Evolutionary conservation across 768 basidiomycete genomes (phyloP), one percentile per base, ranked within the genome.

Genomic region (Rhizopogon roseolus): DNA sequence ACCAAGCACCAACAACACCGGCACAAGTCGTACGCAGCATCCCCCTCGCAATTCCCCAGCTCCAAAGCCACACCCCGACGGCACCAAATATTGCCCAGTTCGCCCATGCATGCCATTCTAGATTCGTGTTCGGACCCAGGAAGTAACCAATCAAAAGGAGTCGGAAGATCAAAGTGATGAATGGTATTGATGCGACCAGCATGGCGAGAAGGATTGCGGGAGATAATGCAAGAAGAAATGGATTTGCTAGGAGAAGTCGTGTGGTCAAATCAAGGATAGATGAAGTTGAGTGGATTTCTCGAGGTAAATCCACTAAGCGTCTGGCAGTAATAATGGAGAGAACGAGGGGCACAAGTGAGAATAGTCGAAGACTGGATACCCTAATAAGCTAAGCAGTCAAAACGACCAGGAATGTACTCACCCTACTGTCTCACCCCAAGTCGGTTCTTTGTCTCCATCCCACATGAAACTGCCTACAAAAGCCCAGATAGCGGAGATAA

Each of bases 1-100:
- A 97, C 94, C 94, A 98, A 42, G 87, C 85, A 2, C 93, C 94
- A 34, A 98, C 81, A 4, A 94, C 90, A 29, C 86, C 87, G 0
- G 92, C 86, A 53, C 85, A 82, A 2, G 85, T 81, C 51, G 87
- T 89, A 6, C 91, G 76, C 41, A 93, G 70, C 1, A 91, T 65
- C 1, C 93, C 93, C 39, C 93, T 78, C 17, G 89, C 83, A 6
- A 97, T 86, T 9, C 79, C 81, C 81, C 86, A 85, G 17, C 79
- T 84, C 86, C 86, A 88, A n/a, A 85, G 66, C 83, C 85, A 88
- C 0, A 83, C 66, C 2, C 69, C 65, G 5, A 79, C 65, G 1
- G 79, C 72, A 3, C 73, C 70, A n/a, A 76, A 67, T 27, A 85
- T 85, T 54, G 90, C 85, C 88, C 73, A 85, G 68, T 90, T 89